A percentile compares a stretch with the other conserved stretches of the same genome.
Conservation (phyloP, 2,329 filamentous ascomycete species). For the Juglanconis oblonga region DNA sequence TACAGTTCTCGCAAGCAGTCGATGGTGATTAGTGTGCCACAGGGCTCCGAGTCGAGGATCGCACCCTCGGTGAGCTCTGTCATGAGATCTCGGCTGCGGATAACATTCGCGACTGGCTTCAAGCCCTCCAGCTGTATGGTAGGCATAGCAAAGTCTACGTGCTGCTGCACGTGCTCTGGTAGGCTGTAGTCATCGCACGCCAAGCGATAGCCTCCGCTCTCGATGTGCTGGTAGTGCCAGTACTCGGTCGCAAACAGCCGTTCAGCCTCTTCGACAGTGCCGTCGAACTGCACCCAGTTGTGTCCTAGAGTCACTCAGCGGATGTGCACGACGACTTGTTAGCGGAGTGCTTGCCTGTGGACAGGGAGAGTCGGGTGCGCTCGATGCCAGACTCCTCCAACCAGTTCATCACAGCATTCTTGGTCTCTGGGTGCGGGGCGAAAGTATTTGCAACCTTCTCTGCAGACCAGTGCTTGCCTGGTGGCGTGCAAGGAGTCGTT, state of each 20-base stretch:
- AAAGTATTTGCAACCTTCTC: constrained; percentile 5
- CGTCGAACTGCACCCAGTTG: constrained; percentile 6
- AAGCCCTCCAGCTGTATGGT: constrained; percentile 18
- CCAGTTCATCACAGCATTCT: constrained; percentile 5
- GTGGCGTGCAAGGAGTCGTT: not conserved
- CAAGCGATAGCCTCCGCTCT: constrained; percentile 1
- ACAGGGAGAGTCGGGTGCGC: not conserved
- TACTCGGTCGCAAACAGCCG: constrained; percentile 5
- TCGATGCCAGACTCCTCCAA: constrained; percentile 1
- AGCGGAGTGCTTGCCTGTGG: not conserved
- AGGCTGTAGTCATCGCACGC: constrained; percentile 9
- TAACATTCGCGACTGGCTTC: constrained; percentile 4
- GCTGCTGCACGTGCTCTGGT: constrained; percentile 1
- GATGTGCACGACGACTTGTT: not conserved
- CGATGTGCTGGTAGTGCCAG: constrained; percentile 8
- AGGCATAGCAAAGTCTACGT: constrained; percentile 9
- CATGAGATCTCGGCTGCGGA: not conserved
- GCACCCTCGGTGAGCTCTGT: not conserved
- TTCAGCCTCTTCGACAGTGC: constrained; percentile 6
- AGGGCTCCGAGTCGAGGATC: not conserved
- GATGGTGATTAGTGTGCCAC: constrained; percentile 4
- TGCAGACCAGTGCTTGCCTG: constrained; percentile 10
- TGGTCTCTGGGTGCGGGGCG: constrained; percentile 5
- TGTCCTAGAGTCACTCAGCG: not conserved
- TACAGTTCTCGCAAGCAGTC: constrained; percentile 18